Base-by-base conservation (phyloP, 164 flowering plant species). In the Nymphaea thermarum region DNA sequence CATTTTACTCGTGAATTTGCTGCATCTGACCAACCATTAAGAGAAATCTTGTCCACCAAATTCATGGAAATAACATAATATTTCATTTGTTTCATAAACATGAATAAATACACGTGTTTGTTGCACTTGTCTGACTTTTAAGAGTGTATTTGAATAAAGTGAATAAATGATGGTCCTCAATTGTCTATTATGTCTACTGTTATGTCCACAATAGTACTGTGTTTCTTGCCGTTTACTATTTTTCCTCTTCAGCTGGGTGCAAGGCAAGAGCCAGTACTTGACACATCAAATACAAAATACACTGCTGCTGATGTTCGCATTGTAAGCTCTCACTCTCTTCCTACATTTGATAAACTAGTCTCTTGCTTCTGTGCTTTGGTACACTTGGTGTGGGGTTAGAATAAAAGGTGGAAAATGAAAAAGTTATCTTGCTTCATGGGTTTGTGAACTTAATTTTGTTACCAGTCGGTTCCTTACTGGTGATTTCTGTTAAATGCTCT, bases 261-360 rank as follows among this genome's bases (percentile, higher is more conserved):
- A 25, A 82, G 91, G 72, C 95, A 77, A 82, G 98, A 91, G 69
- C 95, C 96, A 72, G 80, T 76, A 57, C 18, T 67, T 64, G 98
- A 94, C 77, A 73, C 91, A 6, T 71, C 98, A 42, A 47, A 7
- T 12, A 3, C 55, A 47, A 94, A 89, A 82, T 93, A 89, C 70
- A 89, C 93, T 65, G 93, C 97, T 74, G 97, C 88, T 68, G 98
- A 91, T 84, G 97, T 94, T 69, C 96, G 97, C 78, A 88, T 94
- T 79, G 98, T 94, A 72, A 89, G 98, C 86, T 14, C 5, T 55
- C 7, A 65, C 12, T 17, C 59, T 65, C 62, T 5, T 47, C 55
- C 55, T 47, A 6, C 5, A 47, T 47, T 47, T 47, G 7, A 47
- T 47, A 2, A 12, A 2, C 7, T 12, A 4, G 55, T 47, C 4